phyloP scores from a whole-genome alignment of 371 early-diverging fungal genomes.

The Apophysomyces variabilis region DNA sequence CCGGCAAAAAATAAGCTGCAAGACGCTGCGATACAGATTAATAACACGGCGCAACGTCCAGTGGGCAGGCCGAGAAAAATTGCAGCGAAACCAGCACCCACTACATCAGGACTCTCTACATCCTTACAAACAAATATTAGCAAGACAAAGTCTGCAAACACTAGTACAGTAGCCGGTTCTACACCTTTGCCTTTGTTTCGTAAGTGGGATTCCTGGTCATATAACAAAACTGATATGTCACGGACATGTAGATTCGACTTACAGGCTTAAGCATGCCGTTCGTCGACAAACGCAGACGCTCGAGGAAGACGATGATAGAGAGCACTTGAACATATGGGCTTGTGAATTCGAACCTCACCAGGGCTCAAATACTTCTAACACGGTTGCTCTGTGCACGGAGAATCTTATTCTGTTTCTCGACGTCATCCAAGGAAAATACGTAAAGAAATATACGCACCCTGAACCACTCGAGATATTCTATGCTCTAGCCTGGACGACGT shows the following conservation, averaged over 20 bases:
- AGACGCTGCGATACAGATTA: neutral
- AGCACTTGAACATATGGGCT: conserved; percentile 40
- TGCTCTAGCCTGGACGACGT: conserved; percentile 59
- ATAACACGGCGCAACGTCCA: neutral
- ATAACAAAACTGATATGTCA: too few relatives aligned
- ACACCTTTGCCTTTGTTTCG: conserved; percentile 9
- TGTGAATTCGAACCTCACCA: conserved; percentile 44
- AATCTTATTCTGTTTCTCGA: conserved; percentile 57
- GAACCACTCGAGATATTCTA: conserved; percentile 59
- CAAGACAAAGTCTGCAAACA: neutral
- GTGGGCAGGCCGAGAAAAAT: neutral
- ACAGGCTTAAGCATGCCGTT: conserved; percentile 10
- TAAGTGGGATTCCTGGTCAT: neutral
- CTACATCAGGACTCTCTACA: neutral
- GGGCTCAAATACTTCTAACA: conserved; percentile 14
- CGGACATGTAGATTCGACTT: neutral
- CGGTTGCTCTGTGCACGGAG: conserved; percentile 55
- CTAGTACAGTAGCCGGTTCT: neutral
- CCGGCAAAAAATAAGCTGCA: neutral
- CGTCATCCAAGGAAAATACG: conserved; percentile 46
- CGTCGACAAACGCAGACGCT: conserved; percentile 16
- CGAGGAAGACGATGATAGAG: conserved; percentile 18
- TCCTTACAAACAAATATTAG: neutral
- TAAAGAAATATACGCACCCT: conserved; percentile 61
- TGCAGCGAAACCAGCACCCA: neutral